phyloP scores from a whole-genome alignment of 306 rosid genomes.

The Ziziphus jujuba region DNA sequence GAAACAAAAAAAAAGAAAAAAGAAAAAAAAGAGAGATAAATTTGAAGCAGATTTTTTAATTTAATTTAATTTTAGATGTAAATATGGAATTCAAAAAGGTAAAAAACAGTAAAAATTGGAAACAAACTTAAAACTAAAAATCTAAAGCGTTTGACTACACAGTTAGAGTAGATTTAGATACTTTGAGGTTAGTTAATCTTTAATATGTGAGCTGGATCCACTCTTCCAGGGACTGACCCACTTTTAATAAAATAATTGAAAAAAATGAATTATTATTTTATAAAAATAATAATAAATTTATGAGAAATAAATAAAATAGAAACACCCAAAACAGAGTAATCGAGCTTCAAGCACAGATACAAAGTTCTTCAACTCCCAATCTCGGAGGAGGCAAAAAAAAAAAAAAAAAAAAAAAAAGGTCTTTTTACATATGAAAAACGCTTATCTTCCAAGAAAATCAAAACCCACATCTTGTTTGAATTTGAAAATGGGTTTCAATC shows the following conservation, averaged over 20 bases:
- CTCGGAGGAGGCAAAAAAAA: slow-evolving; percentile 19
- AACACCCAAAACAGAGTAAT: slow-evolving; percentile 29
- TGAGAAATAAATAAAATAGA: slow-evolving; percentile 1
- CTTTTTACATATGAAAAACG: slow-evolving; percentile 1
- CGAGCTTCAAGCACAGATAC: slow-evolving; percentile 46
- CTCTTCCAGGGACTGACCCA: slow-evolving; percentile 61
- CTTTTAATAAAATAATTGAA: slow-evolving; percentile 30
- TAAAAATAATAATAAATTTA: slow-evolving; percentile 17
- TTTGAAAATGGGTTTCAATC: slow-evolving; percentile 33
- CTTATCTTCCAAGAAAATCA: slow-evolving; percentile 21
- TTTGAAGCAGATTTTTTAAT: too few species aligned
- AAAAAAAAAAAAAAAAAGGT: too few species aligned
- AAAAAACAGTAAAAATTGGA: background rate
- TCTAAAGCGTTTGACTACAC: slow-evolving; percentile 17
- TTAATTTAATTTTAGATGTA: too few species aligned
- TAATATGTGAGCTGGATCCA: slow-evolving; percentile 93
- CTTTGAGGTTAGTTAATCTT: slow-evolving; percentile 42
- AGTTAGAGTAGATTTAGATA: slow-evolving; percentile 28
- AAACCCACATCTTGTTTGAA: slow-evolving; percentile 30
- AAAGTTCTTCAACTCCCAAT: slow-evolving; percentile 41
- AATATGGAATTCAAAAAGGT: background rate
- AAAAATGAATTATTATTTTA: slow-evolving; percentile 17
- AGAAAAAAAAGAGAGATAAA: too few species aligned
- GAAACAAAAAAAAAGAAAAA: background rate
- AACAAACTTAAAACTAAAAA: background rate